These are phyloP conservation scores for Stagonosporopsis rhizophila DNA, from an alignment of 2,329 filamentous ascomycete genomes.

Conservation along the genomic window DNA sequence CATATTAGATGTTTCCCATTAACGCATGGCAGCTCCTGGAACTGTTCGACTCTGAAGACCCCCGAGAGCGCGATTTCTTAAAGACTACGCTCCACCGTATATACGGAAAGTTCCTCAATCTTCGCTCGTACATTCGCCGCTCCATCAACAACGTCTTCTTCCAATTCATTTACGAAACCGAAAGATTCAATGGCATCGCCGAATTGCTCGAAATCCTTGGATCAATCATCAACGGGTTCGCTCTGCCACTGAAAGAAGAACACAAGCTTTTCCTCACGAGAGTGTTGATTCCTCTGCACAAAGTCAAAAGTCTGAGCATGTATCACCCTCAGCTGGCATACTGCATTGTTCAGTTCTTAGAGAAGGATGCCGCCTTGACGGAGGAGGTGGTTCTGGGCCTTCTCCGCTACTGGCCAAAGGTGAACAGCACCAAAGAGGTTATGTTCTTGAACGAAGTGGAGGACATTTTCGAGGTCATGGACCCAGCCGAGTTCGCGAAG, in stretches of 20 bases:
- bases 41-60: constrained; percentile 97
- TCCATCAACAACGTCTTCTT: constrained; percentile 99
- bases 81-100: constrained; percentile 98
- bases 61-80: constrained; percentile 92
- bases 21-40: constrained; percentile 73
- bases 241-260: constrained; percentile 94
- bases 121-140: constrained; percentile 94
- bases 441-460: constrained; percentile 99
- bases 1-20: constrained; percentile 16
- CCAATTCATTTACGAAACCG: constrained; percentile 98
- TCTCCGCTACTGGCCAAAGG: constrained; percentile 97
- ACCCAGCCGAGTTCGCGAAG: constrained; percentile 97
- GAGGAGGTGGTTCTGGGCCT: constrained; percentile 97
- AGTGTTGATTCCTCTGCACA: constrained; percentile 91
- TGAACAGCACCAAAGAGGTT: constrained; percentile 99
- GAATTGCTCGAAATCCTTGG: constrained; percentile 95
- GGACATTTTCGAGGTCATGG: constrained; percentile 99
- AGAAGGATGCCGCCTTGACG: constrained; percentile 95
- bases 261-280: constrained; percentile 97
- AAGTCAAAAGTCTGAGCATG: constrained; percentile 99
- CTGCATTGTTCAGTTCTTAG: constrained; percentile 97
- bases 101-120: constrained; percentile 98
- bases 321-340: constrained; percentile 98
- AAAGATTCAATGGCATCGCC: constrained; percentile 97
- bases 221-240: constrained; percentile 99